Base-by-base conservation (phyloP, 148 eudicot genomes). In the Heliosperma pusillum region DNA sequence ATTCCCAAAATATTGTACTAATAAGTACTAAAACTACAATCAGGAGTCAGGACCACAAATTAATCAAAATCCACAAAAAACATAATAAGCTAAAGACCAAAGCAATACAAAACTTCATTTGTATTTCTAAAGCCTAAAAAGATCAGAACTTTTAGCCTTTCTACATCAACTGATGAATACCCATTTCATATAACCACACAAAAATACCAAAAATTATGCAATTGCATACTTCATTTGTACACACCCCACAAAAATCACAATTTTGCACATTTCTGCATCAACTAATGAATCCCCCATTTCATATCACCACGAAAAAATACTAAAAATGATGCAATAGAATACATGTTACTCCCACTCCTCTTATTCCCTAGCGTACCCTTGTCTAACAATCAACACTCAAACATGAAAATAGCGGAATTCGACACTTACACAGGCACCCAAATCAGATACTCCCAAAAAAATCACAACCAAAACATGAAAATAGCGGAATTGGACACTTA, bases 121-220 rank as follows among this genome's bases (percentile, higher is more conserved):
- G 7, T n/a, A n/a, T n/a, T n/a, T n/a, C n/a, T n/a, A n/a, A n/a
- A n/a, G n/a, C n/a, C n/a, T n/a, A n/a, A n/a, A 67, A 69, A 68
- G 27, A 70, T 50, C 36, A 52, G 29, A 70, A 24, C 10, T 70
- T 52, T 70, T 36, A 7, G 10, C 55, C 12, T 50, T 50, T 50
- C 16, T 50, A 16, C 55, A 50, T 50, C 61, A 75, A 50, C 6
- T 70, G 40, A 50, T 25, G 22, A 65, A 53, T 60, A 65, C 62
- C 61, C 58, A 73, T 12, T 27, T 26, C 66, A 62, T 27, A 62
- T 27, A 50, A 62, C 19, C 26, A 33, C 72, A 61, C 77, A 33
- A 10, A 40, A 10, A 22, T 19, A 19, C 50, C 11, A 19, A 45
- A 74, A 50, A 36, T 27, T 8, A 50, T 50, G 12, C 55, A 50